These are phyloP conservation scores for Suaeda aralocaspica DNA, from an alignment of 148 eudicot genomes.

Conservation along the genomic window DNA sequence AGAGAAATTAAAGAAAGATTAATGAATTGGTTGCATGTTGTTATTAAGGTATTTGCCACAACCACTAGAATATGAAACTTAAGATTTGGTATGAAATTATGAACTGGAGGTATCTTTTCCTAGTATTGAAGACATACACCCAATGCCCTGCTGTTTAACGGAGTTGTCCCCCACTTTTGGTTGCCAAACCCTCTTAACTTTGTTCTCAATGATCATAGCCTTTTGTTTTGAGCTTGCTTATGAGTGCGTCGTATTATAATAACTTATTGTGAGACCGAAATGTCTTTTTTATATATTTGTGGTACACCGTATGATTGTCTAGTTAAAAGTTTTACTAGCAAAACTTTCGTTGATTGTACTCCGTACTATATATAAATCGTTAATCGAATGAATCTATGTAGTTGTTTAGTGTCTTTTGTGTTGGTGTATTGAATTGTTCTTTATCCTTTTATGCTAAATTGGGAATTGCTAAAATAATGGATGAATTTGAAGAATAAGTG, in stretches of 20 bases:
- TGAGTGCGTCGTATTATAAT: no score
- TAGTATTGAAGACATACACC: conserved; percentile 5
- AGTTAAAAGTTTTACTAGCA: no score
- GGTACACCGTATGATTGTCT: no score
- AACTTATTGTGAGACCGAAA: no score
- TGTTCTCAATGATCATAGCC: neutral
- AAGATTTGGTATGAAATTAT: conserved; percentile 11
- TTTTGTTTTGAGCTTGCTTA: neutral
- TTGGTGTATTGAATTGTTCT: neutral
- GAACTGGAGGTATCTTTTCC: conserved; percentile 13
- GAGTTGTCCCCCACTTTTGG: conserved; percentile 17
- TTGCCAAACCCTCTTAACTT: neutral
- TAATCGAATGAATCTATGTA: no score
- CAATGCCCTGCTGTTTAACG: conserved; percentile 17
- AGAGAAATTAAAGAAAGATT: neutral
- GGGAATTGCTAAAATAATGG: neutral
- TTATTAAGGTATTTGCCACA: no score
- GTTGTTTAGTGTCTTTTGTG: neutral
- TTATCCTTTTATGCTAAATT: neutral
- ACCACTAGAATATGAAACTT: neutral
- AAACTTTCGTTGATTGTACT: no score
- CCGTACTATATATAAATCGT: no score
- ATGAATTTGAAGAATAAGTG: neutral
- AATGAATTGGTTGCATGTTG: no score
- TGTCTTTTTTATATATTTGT: no score